Evolutionary conservation across 2,329 filamentous ascomycete genomes (phyloP).

Genomic region (Colletotrichum sp.): DNA sequence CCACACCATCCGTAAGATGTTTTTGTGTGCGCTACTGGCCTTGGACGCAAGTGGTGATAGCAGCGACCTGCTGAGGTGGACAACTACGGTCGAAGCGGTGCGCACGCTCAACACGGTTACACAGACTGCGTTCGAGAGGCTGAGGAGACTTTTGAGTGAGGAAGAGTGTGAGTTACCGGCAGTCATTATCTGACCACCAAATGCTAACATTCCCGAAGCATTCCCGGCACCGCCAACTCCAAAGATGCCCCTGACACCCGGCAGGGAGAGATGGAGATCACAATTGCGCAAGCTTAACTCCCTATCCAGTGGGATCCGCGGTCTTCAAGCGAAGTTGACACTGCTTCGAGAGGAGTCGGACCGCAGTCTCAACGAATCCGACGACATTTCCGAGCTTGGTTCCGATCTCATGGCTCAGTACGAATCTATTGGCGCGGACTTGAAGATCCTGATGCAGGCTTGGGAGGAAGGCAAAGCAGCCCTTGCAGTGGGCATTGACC

Average conservation of each 20-base stretch:
- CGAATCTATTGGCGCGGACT: slow-evolving; percentile 89
- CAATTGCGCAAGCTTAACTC: slow-evolving; percentile 89
- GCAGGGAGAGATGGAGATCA: slow-evolving; percentile 82
- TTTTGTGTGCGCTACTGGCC: slow-evolving; percentile 87
- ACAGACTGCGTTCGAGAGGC: slow-evolving; percentile 64
- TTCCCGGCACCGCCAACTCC: slow-evolving; percentile 62
- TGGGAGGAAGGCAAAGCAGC: slow-evolving; percentile 91
- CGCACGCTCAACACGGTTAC: slow-evolving; percentile 68
- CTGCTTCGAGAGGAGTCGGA: slow-evolving; percentile 90
- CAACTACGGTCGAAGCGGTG: slow-evolving; percentile 77
- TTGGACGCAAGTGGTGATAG: slow-evolving; percentile 82
- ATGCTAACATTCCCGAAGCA: slow-evolving; percentile 37
- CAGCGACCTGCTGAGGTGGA: slow-evolving; percentile 80
- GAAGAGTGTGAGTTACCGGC: slow-evolving; percentile 70
- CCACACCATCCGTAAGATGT: slow-evolving; percentile 80
- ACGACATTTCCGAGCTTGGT: slow-evolving; percentile 77
- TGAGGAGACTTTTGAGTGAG: slow-evolving; percentile 75
- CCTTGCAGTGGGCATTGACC: slow-evolving; percentile 80
- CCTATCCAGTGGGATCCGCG: slow-evolving; percentile 87
- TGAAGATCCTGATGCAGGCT: slow-evolving; percentile 79
- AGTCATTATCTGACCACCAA: too few species aligned
- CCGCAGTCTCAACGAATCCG: slow-evolving; percentile 75
- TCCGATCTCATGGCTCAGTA: slow-evolving; percentile 86
- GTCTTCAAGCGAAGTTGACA: slow-evolving; percentile 93
- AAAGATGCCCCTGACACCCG: slow-evolving; percentile 68